A percentile compares a stretch with the other conserved stretches of the same genome.
Conservation (phyloP, 164 flowering plant species). For the Dillenia suffruticosa region DNA sequence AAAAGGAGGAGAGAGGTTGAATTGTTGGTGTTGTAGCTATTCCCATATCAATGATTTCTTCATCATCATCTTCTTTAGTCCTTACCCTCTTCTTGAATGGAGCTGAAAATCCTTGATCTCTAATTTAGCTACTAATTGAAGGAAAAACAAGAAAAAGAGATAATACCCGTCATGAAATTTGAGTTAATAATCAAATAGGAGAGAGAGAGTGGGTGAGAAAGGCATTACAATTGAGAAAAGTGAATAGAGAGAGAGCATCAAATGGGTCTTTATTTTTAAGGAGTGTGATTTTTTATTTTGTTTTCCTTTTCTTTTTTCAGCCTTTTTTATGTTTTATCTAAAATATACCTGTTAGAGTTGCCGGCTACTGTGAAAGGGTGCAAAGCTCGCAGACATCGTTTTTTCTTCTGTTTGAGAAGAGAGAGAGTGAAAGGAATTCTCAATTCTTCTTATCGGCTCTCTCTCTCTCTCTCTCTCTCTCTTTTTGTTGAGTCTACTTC, state of each 20-base stretch:
- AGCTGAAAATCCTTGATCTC: conserved; percentile 5
- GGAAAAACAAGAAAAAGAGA: conserved; percentile 1
- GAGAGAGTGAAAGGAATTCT: conserved; percentile 39
- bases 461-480: too few relatives aligned
- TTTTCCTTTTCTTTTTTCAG: background rate
- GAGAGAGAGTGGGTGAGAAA: background rate
- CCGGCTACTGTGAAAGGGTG: conserved; percentile 38
- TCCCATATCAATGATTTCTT: conserved; percentile 42
- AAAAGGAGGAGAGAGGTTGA: conserved; percentile 13
- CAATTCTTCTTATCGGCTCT: conserved; percentile 24
- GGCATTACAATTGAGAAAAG: too few relatives aligned
- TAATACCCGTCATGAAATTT: conserved; percentile 10
- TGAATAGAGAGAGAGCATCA: conserved; percentile 7
- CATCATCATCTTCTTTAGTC: conserved; percentile 27
- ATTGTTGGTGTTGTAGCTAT: conserved; percentile 29
- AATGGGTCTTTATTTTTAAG: conserved; percentile 10
- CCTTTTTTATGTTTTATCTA: background rate
- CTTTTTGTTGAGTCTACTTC: too few relatives aligned
- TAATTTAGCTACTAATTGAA: conserved; percentile 12
- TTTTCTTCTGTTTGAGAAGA: conserved; percentile 34
- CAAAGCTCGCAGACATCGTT: conserved; percentile 71
- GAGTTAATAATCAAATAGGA: background rate
- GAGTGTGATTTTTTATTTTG: background rate
- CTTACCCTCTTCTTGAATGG: background rate
- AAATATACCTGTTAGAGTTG: conserved; percentile 32